Percentiles rank a stretch among this genome's conserved stretches.
phyloP scores from a whole-genome alignment of 2,329 filamentous ascomycete genomes.

The Dothistroma pini region DNA sequence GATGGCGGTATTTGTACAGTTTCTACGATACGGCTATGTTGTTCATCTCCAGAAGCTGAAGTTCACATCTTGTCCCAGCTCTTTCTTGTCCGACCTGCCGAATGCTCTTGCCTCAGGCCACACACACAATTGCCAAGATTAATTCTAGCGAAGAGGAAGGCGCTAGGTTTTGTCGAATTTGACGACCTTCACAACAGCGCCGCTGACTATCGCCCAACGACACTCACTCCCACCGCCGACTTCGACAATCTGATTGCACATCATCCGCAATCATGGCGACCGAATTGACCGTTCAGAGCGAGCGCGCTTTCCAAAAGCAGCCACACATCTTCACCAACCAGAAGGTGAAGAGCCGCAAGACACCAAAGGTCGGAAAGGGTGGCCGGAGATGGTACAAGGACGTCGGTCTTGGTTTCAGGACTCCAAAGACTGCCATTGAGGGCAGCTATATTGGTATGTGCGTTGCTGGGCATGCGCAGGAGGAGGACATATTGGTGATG shows the following conservation, averaged over 20 bases:
- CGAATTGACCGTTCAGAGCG: conserved; percentile 99
- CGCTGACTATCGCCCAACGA: not conserved
- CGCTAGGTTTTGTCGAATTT: not conserved
- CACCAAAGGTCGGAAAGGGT: conserved; percentile 79
- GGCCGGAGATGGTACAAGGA: conserved; percentile 99
- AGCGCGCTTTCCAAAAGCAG: conserved; percentile 99
- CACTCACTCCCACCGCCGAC: conserved; percentile 9
- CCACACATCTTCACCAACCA: conserved; percentile 99
- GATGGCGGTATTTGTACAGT: not conserved
- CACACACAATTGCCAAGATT: not conserved
- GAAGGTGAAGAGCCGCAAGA: conserved; percentile 84
- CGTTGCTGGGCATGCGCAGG: conserved; percentile 4
- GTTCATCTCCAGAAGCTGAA: not conserved
- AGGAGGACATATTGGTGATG: not conserved
- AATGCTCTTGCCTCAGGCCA: not conserved
- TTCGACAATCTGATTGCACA: conserved; percentile 17
- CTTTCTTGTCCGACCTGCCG: not conserved
- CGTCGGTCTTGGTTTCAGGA: conserved; percentile 98
- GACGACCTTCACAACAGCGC: not conserved
- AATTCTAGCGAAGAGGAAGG: not conserved
- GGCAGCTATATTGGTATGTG: conserved; percentile 95
- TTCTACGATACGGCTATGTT: not conserved
- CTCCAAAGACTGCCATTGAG: conserved; percentile 98
- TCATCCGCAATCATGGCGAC: conserved; percentile 74
- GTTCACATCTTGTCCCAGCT: not conserved